phyloP scores from a whole-genome alignment of 2,329 filamentous ascomycete genomes.

The Aspergillus hiratsukae region DNA sequence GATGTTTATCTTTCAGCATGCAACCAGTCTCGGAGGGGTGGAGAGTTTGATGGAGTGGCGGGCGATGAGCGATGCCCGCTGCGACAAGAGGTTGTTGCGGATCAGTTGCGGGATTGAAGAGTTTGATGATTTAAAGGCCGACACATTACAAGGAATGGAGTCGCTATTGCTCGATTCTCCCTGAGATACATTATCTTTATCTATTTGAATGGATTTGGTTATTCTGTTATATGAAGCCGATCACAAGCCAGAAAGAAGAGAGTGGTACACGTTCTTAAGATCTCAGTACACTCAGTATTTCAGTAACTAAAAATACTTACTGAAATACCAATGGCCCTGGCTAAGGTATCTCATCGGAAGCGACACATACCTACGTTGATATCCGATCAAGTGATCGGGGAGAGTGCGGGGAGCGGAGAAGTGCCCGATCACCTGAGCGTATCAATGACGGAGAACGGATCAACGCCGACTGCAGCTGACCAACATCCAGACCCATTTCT shows the following conservation, averaged over 20 bases:
- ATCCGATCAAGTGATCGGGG: not conserved
- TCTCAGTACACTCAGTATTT: no score
- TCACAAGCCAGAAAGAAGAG: not conserved
- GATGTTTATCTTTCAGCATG: constrained; percentile 81
- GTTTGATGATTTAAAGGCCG: constrained; percentile 73
- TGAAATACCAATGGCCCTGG: no score
- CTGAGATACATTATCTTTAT: not conserved
- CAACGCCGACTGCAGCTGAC: not conserved
- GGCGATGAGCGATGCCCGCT: constrained; percentile 70
- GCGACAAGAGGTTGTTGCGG: constrained; percentile 69
- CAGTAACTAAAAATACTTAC: no score
- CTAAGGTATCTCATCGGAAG: no score
- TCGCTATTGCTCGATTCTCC: not conserved
- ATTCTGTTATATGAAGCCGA: not conserved
- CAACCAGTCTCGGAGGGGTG: constrained; percentile 87
- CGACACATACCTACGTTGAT: not conserved
- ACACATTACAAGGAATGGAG: constrained; percentile 64
- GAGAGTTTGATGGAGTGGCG: constrained; percentile 97
- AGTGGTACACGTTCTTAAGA: not conserved
- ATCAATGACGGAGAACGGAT: not conserved
- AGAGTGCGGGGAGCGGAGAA: not conserved
- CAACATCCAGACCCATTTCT: no score
- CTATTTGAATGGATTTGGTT: not conserved
- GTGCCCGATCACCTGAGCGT: not conserved
- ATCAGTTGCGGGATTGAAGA: constrained; percentile 81